Base-by-base conservation (phyloP, 2,329 filamentous ascomycete species). In the Fonsecaea erecta region DNA sequence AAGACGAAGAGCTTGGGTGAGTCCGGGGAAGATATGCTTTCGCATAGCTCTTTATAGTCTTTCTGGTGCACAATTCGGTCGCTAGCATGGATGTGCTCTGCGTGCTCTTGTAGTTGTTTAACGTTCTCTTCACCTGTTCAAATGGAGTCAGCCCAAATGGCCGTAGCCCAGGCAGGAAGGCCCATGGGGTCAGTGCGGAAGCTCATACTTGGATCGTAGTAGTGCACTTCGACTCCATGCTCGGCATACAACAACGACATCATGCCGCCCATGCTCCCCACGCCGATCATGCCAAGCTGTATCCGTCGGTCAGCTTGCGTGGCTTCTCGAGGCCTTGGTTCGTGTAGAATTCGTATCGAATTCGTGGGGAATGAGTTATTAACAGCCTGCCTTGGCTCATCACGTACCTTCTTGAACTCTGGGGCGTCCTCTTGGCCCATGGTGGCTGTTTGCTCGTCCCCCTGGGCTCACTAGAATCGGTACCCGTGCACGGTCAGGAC, bases 231-330 rank as follows among this genome's bases (percentile, higher is more conserved):
- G 32, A 84, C 76, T 34, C 81, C 84, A 52, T 84, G 77, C 68
- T 88, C 85, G 16, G 85, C 85, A 65, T 87, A 84, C 3, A 87
- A 78, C 14, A 88, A 75, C 9, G 84, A 80, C 81, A 88, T 84
- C 63, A 82, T 84, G 3, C 81, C 82, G n/a, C 85, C 86, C 84
- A 87, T 88, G 70, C 80, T 83, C 3, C 85, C 85, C 18, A 81
- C 84, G 24, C 84, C 85, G 53, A 70, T 57, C 64, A 71, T 68
- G 52, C 68, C 68, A 57, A 71, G 40, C 70, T 71, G 37, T 48
- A 54, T 16, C 18, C 21, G 35, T 43, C 24, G 56, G 18, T 48
- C 43, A 48, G 21, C 21, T 24, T 12, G 18, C 43, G 21, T 14
- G 12, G 9, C 18, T 48, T 21, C 26, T 48, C 12, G 43, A 14